Base-by-base conservation (phyloP, 495 filamentous ascomycete genomes). In the Penicillium waksmanii region DNA sequence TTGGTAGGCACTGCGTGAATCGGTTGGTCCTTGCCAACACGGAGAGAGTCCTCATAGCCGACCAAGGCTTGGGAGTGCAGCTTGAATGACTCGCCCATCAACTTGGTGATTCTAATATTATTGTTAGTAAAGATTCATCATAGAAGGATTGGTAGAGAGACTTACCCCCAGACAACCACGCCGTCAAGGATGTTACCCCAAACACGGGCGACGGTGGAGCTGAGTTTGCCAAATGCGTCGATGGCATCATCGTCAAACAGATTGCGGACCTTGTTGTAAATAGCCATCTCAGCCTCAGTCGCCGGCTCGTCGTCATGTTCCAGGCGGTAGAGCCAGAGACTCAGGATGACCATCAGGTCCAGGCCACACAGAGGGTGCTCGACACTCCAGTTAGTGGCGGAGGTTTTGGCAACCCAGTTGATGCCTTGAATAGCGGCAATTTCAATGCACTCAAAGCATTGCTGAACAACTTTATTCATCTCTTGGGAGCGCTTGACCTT, bases 141-240 rank as follows among this genome's bases (percentile, higher is more conserved):
- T 48, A 36, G 55, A 58, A 55, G 25, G 13, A 42, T 18, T 17
- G 36, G 42, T 54, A 49, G 0, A 17, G 17, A 19, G 15, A 82
- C 88, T 80, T 84, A 90, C 88, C 95, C 95, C 95, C 95, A 98
- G 57, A 98, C 95, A 65, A 97, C 94, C 60, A 97, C 95, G 74
- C 97, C 96, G 74, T 98, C 94, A 65, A 98, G 84, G 88, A 98
- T 98, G 61, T 91, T 92, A 72, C 96, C 95, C 95, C 95, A 98
- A 57, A 97, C 85, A 70, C 90, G 87, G 66, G 95, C 93, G 36
- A 98, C 94, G 51, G 91, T 92, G 34, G 92, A 91, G 74, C 94
- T 97, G 60, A 98, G 83, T 73, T 93, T 92, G 54, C 85, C 87
- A 77, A 89, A 91, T 21, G 84, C 76, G 56, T 96, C 89, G 61